Evolutionary conservation across 176 grass and related monocot species (phyloP).

Genomic region (Oryza longistaminata): DNA sequence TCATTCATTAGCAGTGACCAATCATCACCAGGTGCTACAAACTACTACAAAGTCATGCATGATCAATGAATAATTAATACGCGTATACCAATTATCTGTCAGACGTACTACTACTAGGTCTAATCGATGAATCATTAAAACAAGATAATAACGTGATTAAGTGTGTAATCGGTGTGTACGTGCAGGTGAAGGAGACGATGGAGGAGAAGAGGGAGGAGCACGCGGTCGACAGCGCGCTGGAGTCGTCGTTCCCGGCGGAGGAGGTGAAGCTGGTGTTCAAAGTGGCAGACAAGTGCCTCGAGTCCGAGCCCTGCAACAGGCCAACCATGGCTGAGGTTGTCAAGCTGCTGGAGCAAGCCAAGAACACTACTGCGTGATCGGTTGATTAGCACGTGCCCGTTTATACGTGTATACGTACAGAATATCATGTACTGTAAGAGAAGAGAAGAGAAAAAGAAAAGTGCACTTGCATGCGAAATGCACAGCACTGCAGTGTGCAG

Average conservation of each 20-base stretch:
- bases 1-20: neutral
- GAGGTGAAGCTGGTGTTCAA: slow-evolving; percentile 57
- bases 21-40: neutral
- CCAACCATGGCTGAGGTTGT: slow-evolving; percentile 68
- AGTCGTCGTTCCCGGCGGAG: slow-evolving; percentile 34
- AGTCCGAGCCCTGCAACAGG: slow-evolving; percentile 59
- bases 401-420: neutral
- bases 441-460: no score
- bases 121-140: neutral
- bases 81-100: neutral
- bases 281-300: slow-evolving; percentile 70
- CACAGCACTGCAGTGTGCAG: neutral
- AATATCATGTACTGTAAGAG: neutral
- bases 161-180: neutral
- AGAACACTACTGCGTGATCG: neutral
- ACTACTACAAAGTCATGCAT: neutral
- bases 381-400: neutral
- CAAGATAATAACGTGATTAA: no score
- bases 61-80: neutral
- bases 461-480: neutral
- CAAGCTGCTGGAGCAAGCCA: slow-evolving; percentile 59
- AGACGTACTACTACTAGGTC: neutral
- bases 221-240: slow-evolving; percentile 58
- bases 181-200: slow-evolving; percentile 66
- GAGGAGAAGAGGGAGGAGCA: slow-evolving; percentile 67